Evolutionary conservation across 2,329 filamentous ascomycete genomes (phyloP), one percentile per base, ranked within the genome.

Genomic region (Colletotrichum viniferum): DNA sequence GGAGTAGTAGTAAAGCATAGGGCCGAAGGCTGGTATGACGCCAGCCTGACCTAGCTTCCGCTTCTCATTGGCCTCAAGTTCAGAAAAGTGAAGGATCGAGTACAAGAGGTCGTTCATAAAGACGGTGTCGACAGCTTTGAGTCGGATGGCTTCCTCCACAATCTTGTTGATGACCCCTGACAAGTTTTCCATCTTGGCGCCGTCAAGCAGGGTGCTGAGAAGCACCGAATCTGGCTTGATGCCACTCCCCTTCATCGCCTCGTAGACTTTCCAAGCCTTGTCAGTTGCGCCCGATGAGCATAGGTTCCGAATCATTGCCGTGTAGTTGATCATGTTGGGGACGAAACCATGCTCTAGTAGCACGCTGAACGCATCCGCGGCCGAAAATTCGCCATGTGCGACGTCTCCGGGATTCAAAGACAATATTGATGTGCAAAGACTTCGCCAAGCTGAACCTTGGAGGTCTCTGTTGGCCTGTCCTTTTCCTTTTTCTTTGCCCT

Each of bases 271-370:
- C 85, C 92, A 91, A 0, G 92, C 94, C 4, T 92, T 90, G 48
- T 89, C 86, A 9, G 91, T 82, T 78, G 95, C 90, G 13, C 90
- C 89, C n/a, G 88, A 90, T 73, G 92, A 87, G 79, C 94, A 91
- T 18, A 96, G 91, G 73, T 95, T 94, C 52, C 92, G 88, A 70
- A 98, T 90, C 74, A 95, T 85, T 60, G 94, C 88, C 18, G 93
- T 94, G 80, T 94, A 91, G 13, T 89, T 88, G 72, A 92, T 85
- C 16, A 90, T 84, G 77, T 94, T 94, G 28, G 94, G 91, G 24
- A 86, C 85, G 63, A 94, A 85, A 3, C 93, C 94, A n/a, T 89
- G 83, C 24, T 89, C 85, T 13, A 94, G 82, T 66, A 96, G 86
- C 10, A 85, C 82, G 68, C 90, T 85, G 26, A 93, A 89, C 7